These are phyloP conservation scores for Solanum pimpinellifolium DNA, from an alignment of 257 asterid species.

Conservation along the genomic window DNA sequence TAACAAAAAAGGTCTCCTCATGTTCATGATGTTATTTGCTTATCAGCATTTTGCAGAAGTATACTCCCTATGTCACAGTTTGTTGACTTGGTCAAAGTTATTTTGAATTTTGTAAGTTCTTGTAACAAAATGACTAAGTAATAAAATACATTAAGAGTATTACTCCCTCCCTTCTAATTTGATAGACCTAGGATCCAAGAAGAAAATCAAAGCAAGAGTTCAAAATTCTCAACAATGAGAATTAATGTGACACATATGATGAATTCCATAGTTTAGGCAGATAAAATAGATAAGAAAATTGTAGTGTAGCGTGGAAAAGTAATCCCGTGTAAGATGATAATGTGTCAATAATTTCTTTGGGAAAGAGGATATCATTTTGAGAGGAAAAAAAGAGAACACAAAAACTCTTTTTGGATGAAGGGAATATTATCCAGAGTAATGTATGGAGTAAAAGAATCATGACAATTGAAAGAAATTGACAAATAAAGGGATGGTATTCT, in stretches of 20 bases:
- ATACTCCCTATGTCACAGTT: neutral
- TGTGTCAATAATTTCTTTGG: neutral
- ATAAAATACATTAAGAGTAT: neutral
- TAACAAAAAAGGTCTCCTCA: neutral
- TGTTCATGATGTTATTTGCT: neutral
- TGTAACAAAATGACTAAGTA: neutral
- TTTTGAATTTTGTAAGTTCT: neutral
- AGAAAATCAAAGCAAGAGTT: neutral
- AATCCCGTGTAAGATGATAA: neutral
- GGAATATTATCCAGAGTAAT: neutral
- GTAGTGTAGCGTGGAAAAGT: neutral
- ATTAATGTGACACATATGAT: neutral
- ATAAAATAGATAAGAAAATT: neutral
- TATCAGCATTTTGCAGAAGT: neutral
- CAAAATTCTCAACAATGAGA: neutral
- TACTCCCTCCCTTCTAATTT: neutral
- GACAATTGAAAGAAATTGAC: neutral
- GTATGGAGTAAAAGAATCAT: neutral
- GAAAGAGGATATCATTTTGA: neutral
- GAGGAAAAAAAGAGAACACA: neutral
- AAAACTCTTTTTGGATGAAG: neutral
- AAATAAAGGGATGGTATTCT: neutral
- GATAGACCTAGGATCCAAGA: neutral
- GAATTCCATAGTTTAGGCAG: neutral
- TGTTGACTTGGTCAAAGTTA: neutral